Percentiles rank a stretch among this genome's conserved stretches.
phyloP scores from a whole-genome alignment of 306 rosid species.

The Medicago lupulina region DNA sequence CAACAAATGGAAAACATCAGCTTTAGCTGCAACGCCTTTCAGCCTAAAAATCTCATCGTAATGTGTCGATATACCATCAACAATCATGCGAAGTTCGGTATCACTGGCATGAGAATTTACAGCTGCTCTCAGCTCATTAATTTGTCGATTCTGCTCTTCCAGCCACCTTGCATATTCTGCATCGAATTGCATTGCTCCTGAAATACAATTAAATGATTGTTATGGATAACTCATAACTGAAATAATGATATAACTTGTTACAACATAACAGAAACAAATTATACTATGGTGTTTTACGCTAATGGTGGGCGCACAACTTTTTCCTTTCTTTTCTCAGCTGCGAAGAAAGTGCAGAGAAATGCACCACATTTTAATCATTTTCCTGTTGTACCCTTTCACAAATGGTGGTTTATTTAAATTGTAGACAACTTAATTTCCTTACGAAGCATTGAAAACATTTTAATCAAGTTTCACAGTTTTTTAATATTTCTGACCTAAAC shows the following conservation, averaged over 20 bases:
- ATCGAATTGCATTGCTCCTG: slow-evolving; percentile 96
- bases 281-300: slow-evolving; percentile 21
- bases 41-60: slow-evolving; percentile 88
- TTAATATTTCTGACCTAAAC: too few species aligned
- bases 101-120: slow-evolving; percentile 97
- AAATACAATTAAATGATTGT: slow-evolving; percentile 41
- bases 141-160: slow-evolving; percentile 91
- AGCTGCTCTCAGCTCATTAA: slow-evolving; percentile 91
- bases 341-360: too few species aligned
- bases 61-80: slow-evolving; percentile 79
- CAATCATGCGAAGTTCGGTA: slow-evolving; percentile 91
- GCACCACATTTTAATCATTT: too few species aligned
- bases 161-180: slow-evolving; percentile 93
- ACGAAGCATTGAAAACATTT: too few species aligned
- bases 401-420: too few species aligned
- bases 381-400: too few species aligned
- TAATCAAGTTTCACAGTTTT: too few species aligned
- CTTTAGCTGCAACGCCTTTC: slow-evolving; percentile 85
- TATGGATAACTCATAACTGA: slow-evolving; percentile 31
- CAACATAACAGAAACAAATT: not conserved
- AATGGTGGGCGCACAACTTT: too few species aligned
- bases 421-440: too few species aligned
- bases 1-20: slow-evolving; percentile 95
- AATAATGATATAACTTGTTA: slow-evolving; percentile 31
- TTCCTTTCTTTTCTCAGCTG: too few species aligned